These are phyloP conservation scores for Pythium volutum DNA, from an alignment of 352 stramenopile species.

Conservation along the genomic window DNA sequence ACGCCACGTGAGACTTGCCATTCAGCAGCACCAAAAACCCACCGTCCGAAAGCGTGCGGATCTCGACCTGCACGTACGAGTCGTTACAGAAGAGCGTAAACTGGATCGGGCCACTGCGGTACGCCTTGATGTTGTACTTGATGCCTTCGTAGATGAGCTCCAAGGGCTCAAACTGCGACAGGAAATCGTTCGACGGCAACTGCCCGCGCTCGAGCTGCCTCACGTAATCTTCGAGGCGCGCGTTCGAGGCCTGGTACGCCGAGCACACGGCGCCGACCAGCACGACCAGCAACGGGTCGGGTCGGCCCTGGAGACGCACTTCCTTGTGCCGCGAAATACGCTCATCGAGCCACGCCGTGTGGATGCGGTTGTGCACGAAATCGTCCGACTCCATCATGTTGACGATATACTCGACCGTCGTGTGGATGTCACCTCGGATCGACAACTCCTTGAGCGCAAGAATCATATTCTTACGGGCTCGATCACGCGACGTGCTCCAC, in stretches of 20 bases:
- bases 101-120: slow-evolving; percentile 86
- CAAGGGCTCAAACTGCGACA: slow-evolving; percentile 84
- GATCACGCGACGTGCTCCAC: slow-evolving; percentile 93
- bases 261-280: slow-evolving; percentile 86
- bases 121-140: slow-evolving; percentile 97
- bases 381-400: slow-evolving; percentile 99
- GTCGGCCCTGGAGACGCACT: slow-evolving; percentile 77
- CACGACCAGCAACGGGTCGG: slow-evolving; percentile 84
- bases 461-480: slow-evolving; percentile 97
- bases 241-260: slow-evolving; percentile 77
- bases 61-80: slow-evolving; percentile 91
- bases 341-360: slow-evolving; percentile 98
- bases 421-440: slow-evolving; percentile 99
- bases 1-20: slow-evolving; percentile 96
- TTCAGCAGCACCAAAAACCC: slow-evolving; percentile 97
- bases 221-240: slow-evolving; percentile 74
- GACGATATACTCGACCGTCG: slow-evolving; percentile 99
- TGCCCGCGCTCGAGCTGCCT: slow-evolving; percentile 89
- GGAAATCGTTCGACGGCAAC: slow-evolving; percentile 86
- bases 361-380: slow-evolving; percentile 98
- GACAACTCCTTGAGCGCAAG: slow-evolving; percentile 98
- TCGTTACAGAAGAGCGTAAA: slow-evolving; percentile 91
- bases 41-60: slow-evolving; percentile 96
- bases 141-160: slow-evolving; percentile 99
- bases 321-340: slow-evolving; percentile 95